Conservation (phyloP, 192 early-diverging fungal genomes). For the Coemansia interrupta region DNA sequence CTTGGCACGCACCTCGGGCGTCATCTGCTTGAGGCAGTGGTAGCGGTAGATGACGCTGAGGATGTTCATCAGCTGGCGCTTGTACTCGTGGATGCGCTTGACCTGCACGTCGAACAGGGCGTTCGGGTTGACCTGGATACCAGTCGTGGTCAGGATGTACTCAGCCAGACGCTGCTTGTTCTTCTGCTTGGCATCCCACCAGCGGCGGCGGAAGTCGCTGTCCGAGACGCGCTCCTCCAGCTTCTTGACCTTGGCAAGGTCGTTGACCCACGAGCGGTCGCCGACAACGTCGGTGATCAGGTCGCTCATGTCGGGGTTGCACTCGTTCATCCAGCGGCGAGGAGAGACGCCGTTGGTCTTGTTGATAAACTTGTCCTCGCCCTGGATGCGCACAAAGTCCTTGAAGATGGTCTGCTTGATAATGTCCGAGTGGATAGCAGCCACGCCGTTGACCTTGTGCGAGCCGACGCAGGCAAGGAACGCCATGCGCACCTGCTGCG, state of each 20-base stretch:
- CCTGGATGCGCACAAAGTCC: slow-evolving; percentile 89
- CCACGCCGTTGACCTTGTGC: slow-evolving; percentile 96
- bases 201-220: slow-evolving; percentile 70
- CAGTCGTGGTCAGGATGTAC: slow-evolving; percentile 69
- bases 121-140: slow-evolving; percentile 74
- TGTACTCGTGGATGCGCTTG: slow-evolving; percentile 99
- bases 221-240: slow-evolving; percentile 66
- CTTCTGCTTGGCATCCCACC: slow-evolving; percentile 84
- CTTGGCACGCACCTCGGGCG: slow-evolving; percentile 59
- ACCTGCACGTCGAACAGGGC: slow-evolving; percentile 96
- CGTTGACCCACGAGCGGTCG: slow-evolving; percentile 71
- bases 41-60: slow-evolving; percentile 93
- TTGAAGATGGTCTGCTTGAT: slow-evolving; percentile 80
- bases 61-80: slow-evolving; percentile 99
- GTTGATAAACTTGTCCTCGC: slow-evolving; percentile 86
- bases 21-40: slow-evolving; percentile 76
- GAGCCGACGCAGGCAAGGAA: slow-evolving; percentile 89
- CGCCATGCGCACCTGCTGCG: slow-evolving; percentile 98
- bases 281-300: slow-evolving; percentile 83
- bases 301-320: slow-evolving; percentile 80
- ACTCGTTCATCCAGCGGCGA: slow-evolving; percentile 94
- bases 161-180: slow-evolving; percentile 91
- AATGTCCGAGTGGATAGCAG: slow-evolving; percentile 78
- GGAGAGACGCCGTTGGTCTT: slow-evolving; percentile 98
- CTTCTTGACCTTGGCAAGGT: slow-evolving; percentile 63